Evolutionary conservation across 129 eudicot genomes (phyloP), one percentile per base, ranked within the genome.

Genomic region (Smallanthus sonchifolius): DNA sequence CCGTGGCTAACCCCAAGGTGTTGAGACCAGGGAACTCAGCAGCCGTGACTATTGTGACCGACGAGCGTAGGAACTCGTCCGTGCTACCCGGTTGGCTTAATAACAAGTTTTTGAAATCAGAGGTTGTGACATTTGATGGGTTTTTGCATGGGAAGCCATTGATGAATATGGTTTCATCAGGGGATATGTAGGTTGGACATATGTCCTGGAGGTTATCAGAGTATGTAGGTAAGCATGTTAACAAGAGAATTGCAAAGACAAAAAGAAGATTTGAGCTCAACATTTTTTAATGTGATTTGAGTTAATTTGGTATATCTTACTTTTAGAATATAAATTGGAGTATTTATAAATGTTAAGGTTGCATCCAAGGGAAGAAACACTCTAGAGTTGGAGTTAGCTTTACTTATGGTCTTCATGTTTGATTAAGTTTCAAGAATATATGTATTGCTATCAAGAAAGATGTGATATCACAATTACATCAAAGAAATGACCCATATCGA

Each of bases 121-220:
- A 87, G 3, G 96, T 87, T 0, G 86, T 80, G 48, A 86, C 74
- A 32, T 77, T 78, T 45, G 91, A 76, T 0, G 96, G 96, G 64
- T 82, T 79, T 75, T 92, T 89, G 89, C 97, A 89, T 1, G 91
- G 97, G 59, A 65, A 74, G 60, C 97, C 97, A 43, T 92, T 92
- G 69, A 89, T 76, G 85, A 86, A 92, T 36, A 80, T 73, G 72
- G 75, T 75, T 47, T 73, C 82, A 43, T 15, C 14, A 7, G 69
- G 44, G 55, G 83, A 71, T 0, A 75, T 74, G 80, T 84, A 77
- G 37, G 93, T 78, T 71, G 97, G 97, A 70, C 97, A 92, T 1
- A 45, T 56, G 49, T 89, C 97, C 48, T 83, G 92, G 51, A 92
- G 86, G 79, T 83, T 92, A 72, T 85, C 86, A 20, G 76, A 48